Percentiles rank a stretch among this genome's conserved stretches.
Evolutionary conservation across 129 eudicot genomes (phyloP).

Genomic region (Mikania micrantha): DNA sequence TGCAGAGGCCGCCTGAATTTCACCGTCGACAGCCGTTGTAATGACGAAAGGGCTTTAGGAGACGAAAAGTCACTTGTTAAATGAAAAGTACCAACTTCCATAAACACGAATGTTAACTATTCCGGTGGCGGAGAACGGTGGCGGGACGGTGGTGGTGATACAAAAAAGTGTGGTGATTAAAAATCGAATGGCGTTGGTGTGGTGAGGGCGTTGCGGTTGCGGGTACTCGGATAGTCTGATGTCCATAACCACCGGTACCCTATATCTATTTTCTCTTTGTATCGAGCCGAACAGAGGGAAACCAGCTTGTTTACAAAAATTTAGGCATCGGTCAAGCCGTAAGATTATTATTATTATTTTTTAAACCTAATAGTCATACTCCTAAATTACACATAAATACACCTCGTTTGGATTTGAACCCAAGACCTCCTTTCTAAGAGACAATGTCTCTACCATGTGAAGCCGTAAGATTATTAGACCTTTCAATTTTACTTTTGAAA

Average conservation of each 20-base stretch:
- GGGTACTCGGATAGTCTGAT: not conserved
- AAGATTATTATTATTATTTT: too few species aligned
- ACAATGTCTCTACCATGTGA: too few species aligned
- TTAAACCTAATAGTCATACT: too few species aligned
- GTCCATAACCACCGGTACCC: not conserved
- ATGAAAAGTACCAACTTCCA: conserved; percentile 22
- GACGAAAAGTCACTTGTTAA: conserved; percentile 8
- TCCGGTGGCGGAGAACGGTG: not conserved
- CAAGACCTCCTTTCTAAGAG: too few species aligned
- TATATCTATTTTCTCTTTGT: not conserved
- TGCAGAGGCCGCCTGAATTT: conserved; percentile 41
- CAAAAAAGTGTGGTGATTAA: not conserved
- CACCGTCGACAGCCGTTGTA: conserved; percentile 24
- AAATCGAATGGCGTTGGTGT: not conserved
- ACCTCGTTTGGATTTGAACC: too few species aligned
- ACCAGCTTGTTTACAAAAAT: too few species aligned
- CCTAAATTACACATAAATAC: too few species aligned
- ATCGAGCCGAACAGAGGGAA: not conserved
- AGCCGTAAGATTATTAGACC: too few species aligned
- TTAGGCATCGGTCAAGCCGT: too few species aligned
- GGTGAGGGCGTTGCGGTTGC: not conserved
- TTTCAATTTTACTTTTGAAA: too few species aligned
- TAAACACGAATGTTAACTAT: conserved; percentile 1
- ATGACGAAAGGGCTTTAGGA: conserved; percentile 25
- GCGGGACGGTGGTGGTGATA: too few species aligned